Evolutionary conservation across 345 rosid species (phyloP), one percentile per base, ranked within the genome.

Genomic region (Lepidium aucheri): DNA sequence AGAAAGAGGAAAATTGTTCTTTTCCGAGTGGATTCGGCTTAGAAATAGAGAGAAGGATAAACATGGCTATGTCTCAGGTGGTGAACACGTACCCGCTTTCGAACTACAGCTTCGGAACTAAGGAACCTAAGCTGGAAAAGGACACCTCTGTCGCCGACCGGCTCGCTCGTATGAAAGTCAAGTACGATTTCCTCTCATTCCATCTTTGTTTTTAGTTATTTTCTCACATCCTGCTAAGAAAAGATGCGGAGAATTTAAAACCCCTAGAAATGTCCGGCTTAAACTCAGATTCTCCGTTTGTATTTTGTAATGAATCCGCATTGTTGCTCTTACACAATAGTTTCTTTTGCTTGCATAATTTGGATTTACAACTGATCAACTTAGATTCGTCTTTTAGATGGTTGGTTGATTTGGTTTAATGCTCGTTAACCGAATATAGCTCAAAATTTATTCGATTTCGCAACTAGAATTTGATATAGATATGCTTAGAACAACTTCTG

Each of bases 151-250:
- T 88, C 59, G 96, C 97, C 45, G 97, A 90, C 75, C 96, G 98
- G 16, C 97, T 90, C 34, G 98, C 97, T 74, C 98, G 98, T 66
- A 90, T 90, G 97, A 93, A 90, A 93, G 82, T 86, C 83, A 93
- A 88, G 98, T 93, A 78, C 39, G 75, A 32, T 12, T 55, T 54
- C 39, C 26, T 34, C 47, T 34, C 46, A 11, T 26, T 55, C 9
- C 20, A 11, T 42, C 59, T 38, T 5, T 50, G 4, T 38, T 39
- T 9, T 60, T 4, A 51, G 3, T 56, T 32, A 12, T 54, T 54
- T 35, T 52, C 50, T 64, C 5, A 10, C 39, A 13, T 40, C 18
- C 32, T 51, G 26, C 62, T 65, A 6, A 30, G 57, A 67, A 53
- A n/a, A n/a, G n/a, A 38, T 42, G 36, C 43, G 49, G 13, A 2